These are phyloP conservation scores for Pyrenophora seminiperda DNA, from an alignment of 2,329 filamentous ascomycete species.

Conservation along the genomic window DNA sequence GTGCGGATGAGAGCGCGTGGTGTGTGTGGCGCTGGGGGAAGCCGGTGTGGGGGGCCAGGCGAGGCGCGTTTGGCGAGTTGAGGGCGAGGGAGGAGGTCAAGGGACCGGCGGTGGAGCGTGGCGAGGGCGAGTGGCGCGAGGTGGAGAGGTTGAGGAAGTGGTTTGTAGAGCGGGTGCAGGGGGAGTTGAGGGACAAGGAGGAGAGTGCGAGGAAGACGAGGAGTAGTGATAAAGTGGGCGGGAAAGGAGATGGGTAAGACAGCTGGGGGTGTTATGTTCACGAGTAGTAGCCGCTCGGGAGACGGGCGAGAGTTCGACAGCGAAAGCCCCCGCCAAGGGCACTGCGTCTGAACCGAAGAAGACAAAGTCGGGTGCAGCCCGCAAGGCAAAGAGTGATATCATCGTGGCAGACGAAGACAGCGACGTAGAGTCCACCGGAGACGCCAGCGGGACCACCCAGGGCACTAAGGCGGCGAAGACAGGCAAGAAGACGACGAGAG, in stretches of 20 bases:
- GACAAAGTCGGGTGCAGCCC: no score
- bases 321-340: no score
- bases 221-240: conserved; percentile 19
- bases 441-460: no score
- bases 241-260: conserved; percentile 1
- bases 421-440: no score
- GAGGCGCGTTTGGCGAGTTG: conserved; percentile 35
- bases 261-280: neutral
- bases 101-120: conserved; percentile 54
- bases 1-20: conserved; percentile 53
- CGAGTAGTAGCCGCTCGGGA: no score
- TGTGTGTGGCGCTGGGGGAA: conserved; percentile 53
- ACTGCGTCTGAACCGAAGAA: no score
- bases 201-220: conserved; percentile 17
- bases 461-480: no score
- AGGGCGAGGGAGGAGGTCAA: conserved; percentile 50
- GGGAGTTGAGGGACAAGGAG: conserved; percentile 24
- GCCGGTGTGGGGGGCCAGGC: conserved; percentile 36
- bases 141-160: conserved; percentile 50
- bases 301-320: no score
- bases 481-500: no score
- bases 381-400: no score
- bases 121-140: conserved; percentile 52
- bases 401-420: no score
- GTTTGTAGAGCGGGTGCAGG: conserved; percentile 38